Percentiles rank a stretch among this genome's conserved stretches.
These are phyloP conservation scores for Megacollybia marginata DNA, from an alignment of 768 basidiomycete species.

Conservation along the genomic window DNA sequence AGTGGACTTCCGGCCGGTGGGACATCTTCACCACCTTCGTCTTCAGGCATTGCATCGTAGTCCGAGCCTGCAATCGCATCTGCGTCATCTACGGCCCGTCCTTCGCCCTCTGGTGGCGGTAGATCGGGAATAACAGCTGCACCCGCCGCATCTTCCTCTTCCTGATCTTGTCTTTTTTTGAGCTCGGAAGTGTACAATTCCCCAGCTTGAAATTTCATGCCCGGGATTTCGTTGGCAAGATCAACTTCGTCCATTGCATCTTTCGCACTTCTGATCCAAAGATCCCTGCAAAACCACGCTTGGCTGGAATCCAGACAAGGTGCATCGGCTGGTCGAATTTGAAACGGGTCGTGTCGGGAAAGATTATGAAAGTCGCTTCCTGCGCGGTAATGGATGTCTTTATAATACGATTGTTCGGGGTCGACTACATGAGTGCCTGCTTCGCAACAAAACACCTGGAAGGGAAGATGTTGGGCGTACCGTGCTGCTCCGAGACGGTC, in stretches of 20 bases:
- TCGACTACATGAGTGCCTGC: conserved; percentile 96
- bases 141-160: conserved; percentile 24
- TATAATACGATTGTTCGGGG: conserved; percentile 93
- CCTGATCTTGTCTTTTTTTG: conserved; percentile 25
- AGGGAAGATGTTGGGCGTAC: conserved; percentile 88
- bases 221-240: conserved; percentile 26
- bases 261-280: conserved; percentile 86
- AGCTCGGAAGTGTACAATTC: conserved; percentile 31
- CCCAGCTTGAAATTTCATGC: conserved; percentile 22
- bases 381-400: conserved; percentile 77
- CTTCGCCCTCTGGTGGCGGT: conserved; percentile 12
- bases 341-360: conserved; percentile 47
- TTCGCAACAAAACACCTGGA: conserved; percentile 99
- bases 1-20: conserved; percentile 30
- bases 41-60: conserved; percentile 78
- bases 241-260: conserved; percentile 63
- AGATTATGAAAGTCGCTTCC: conserved; percentile 79
- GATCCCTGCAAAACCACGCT: conserved; percentile 96
- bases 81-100: conserved; percentile 34
- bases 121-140: conserved; percentile 8
- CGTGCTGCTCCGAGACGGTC: conserved; percentile 75
- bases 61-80: conserved; percentile 85
- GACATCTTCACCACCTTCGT: conserved; percentile 41
- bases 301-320: conserved; percentile 93
- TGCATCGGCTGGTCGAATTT: conserved; percentile 65